Base-by-base conservation (phyloP, 768 basidiomycete genomes). In the Tremella yokohamensis region DNA sequence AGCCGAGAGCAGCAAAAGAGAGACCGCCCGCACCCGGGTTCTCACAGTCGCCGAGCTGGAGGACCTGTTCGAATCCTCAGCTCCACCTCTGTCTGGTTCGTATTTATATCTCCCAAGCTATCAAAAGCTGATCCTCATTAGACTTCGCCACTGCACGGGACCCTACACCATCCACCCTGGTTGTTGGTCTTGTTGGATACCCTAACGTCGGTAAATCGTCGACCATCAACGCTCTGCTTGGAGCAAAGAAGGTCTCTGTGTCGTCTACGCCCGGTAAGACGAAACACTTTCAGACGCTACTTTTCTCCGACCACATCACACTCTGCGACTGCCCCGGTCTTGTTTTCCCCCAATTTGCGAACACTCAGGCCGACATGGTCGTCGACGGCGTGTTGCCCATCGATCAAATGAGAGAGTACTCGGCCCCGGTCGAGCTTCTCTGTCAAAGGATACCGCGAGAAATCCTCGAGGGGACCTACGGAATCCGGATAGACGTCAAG, bases 151-250 rank as follows among this genome's bases (percentile, higher is more conserved):
- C 68, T 24, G 61, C 63, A 0, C 69, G 62, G 52, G 55, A 65
- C 29, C 72, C 73, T 20, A 57, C 49, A 1, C 70, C 70, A 4
- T 52, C 57, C 19, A 75, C 73, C 56, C 61, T 76, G 7, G 69
- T 74, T 45, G 70, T 76, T 54, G 75, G 75, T 29, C 84, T 99
- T 13, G 96, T 99, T 40, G 96, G 96, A 25, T 99, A 99, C 77
- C 96, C 96, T 0, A 99, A 99, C 73, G 96, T 98, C 48, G 96
- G 96, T 45, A 99, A 99, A 79, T 98, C 96, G 0, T 93, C 90
- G 64, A 99, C 96, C 9, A 98, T 99, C 76, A 99, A 99, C 74
- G 88, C 94, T 13, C 83, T 99, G 4, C 82, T 99, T 8, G 96
- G 94, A 40, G 88, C 92, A 73, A 98, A 98, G 80, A 98, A 93